Percentiles rank a stretch among this genome's conserved stretches.
Conservation (phyloP, 169 alveolate species). For the Blepharisma undulans region DNA sequence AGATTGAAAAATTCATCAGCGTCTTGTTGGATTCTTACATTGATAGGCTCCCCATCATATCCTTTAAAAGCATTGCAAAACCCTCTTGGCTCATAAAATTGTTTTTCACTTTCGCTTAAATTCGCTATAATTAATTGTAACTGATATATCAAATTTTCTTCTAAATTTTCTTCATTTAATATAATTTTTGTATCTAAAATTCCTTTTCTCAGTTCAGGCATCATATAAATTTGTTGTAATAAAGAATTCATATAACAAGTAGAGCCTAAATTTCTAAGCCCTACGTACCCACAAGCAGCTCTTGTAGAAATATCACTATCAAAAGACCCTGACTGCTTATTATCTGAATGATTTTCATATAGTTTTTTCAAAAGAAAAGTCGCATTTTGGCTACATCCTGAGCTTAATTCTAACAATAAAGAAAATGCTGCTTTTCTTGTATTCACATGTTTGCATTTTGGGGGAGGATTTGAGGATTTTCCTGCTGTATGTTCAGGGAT, state of each 20-base stretch:
- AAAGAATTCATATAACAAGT: slow-evolving; percentile 88
- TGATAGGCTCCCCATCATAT: slow-evolving; percentile 68
- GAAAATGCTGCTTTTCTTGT: slow-evolving; percentile 73
- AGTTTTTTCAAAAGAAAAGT: slow-evolving; percentile 39
- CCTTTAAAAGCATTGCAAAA: slow-evolving; percentile 67
- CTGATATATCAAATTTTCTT: slow-evolving; percentile 39
- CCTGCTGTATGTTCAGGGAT: slow-evolving; percentile 36
- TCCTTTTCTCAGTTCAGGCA: slow-evolving; percentile 76
- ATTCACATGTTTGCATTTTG: slow-evolving; percentile 61
- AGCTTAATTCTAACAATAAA: slow-evolving; percentile 30
- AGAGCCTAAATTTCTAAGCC: slow-evolving; percentile 80
- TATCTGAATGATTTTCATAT: slow-evolving; percentile 28
- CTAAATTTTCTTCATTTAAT: slow-evolving; percentile 50
- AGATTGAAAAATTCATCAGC: slow-evolving; percentile 83
- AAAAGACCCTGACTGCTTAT: slow-evolving; percentile 26
- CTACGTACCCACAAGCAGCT: slow-evolving; percentile 74
- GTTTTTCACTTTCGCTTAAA: slow-evolving; percentile 70
- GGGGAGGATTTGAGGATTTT: slow-evolving; percentile 33
- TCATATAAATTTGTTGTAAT: slow-evolving; percentile 84
- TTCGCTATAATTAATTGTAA: slow-evolving; percentile 67
- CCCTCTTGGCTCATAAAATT: slow-evolving; percentile 72
- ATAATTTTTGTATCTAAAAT: slow-evolving; percentile 53
- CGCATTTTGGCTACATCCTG: slow-evolving; percentile 4
- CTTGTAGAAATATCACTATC: slow-evolving; percentile 61
- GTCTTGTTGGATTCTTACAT: slow-evolving; percentile 78